These are phyloP conservation scores for Phyllosticta capitalensis DNA, from an alignment of 2,329 filamentous ascomycete genomes.

Conservation along the genomic window DNA sequence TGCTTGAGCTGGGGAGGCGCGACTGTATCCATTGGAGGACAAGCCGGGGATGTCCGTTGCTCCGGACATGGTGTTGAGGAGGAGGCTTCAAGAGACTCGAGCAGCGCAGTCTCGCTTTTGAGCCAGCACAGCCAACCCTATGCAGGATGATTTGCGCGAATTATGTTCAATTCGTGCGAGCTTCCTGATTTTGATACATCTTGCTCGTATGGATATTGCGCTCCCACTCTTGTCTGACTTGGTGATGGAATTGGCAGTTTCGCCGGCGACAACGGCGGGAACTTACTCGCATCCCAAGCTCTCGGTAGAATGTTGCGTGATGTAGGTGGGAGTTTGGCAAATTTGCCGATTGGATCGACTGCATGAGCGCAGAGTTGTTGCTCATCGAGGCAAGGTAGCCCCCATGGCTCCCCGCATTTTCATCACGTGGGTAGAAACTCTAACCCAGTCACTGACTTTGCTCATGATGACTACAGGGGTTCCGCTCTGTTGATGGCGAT, in stretches of 20 bases:
- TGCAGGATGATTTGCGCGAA: too few species aligned
- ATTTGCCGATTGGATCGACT: not conserved
- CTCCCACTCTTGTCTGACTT: not conserved
- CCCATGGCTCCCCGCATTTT: not conserved
- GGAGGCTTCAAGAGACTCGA: not conserved
- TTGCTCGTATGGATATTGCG: too few species aligned
- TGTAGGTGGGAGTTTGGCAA: not conserved
- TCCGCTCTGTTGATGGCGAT: not conserved
- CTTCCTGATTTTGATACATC: too few species aligned
- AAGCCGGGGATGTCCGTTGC: not conserved
- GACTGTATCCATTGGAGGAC: conserved; percentile 14
- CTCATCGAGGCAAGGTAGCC: not conserved
- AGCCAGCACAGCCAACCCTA: too few species aligned
- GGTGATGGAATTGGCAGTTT: not conserved
- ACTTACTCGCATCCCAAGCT: not conserved
- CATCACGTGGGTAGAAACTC: not conserved
- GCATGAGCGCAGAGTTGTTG: not conserved
- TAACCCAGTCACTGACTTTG: not conserved
- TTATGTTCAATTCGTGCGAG: too few species aligned
- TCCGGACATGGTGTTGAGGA: not conserved
- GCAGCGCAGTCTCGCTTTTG: not conserved
- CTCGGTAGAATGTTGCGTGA: not conserved
- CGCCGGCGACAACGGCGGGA: not conserved
- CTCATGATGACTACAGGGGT: not conserved
- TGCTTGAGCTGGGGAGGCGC: conserved; percentile 21